Conservation (phyloP, 208 protist genomes). For the Blastocrithidia nonstop region DNA sequence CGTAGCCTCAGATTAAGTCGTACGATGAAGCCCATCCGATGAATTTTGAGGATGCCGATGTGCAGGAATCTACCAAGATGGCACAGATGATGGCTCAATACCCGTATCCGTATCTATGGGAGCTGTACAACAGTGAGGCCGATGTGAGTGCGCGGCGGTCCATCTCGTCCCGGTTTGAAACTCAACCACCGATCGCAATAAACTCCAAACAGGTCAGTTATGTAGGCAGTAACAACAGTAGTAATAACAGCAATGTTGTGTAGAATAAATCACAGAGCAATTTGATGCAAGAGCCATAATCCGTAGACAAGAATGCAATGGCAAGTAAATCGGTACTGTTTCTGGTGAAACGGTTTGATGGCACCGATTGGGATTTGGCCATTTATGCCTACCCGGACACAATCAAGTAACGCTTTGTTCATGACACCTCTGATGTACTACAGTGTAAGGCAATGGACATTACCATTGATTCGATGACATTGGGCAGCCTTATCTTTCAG, state of each 20-base stretch:
- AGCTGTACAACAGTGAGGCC: too few species aligned
- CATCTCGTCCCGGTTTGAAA: slow-evolving; percentile 8
- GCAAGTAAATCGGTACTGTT: too few species aligned
- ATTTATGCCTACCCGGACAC: slow-evolving; percentile 7
- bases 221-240: slow-evolving; percentile 5
- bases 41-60: too few species aligned
- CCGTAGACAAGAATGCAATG: too few species aligned
- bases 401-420: slow-evolving; percentile 13
- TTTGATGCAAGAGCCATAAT: too few species aligned
- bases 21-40: too few species aligned
- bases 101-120: too few species aligned
- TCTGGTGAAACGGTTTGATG: slow-evolving; percentile 23
- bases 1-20: too few species aligned
- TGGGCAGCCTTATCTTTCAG: slow-evolving; percentile 22
- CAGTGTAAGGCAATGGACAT: slow-evolving; percentile 9
- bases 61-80: too few species aligned
- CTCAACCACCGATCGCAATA: not conserved
- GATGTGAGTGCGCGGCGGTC: too few species aligned
- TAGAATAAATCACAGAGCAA: slow-evolving; percentile 2
- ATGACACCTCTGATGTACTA: slow-evolving; percentile 21
- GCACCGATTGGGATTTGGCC: slow-evolving; percentile 22
- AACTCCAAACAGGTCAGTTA: not conserved
- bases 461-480: slow-evolving; percentile 10
- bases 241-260: slow-evolving; percentile 7
- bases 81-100: too few species aligned